Base-by-base conservation (phyloP, 2,329 filamentous ascomycete genomes). In the Ascochyta lentis region DNA sequence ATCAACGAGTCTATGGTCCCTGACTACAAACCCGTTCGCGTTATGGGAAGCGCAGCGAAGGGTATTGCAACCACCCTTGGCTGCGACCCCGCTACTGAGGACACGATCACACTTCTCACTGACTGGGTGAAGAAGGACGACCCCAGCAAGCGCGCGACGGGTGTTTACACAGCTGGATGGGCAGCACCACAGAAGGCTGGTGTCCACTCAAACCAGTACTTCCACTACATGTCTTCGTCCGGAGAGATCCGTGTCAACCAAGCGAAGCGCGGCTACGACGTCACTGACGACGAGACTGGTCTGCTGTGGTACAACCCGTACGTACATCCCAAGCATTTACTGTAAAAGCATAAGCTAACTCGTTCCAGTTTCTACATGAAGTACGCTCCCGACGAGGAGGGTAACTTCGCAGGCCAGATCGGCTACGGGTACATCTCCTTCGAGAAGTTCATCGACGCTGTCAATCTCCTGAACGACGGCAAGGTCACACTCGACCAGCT, bases 201-300 rank as follows among this genome's bases (percentile, higher is more conserved):
- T 45, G 92, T 97, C n/a, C 94, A 97, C 79, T 94, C 89, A 1
- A 96, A 96, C 76, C 93, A 97, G 79, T 95, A 96, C 79, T 97
- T 97, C 81, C 93, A 97, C 78, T 96, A 95, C 79, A 89, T 97
- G 79, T 93, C 86, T 3, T 84, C 86, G 57, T 86, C 88, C 53
- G 93, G 93, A 61, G 93, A 97, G 79, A 87, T 97, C 67, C 86
- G 91, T 57, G 86, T 96, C 68, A 91, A 97, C 80, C 94, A 97
- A 79, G 93, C 92, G 40, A 96, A 96, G 83, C 86, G 93, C 50
- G 93, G 93, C 43, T 97, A 97, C 78, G 92, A 97, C 70, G 89
- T 97, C 10, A 92, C 93, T n/a, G 90, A 92, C 63, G 93, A 97
- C 73, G 83, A 85, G 39, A 72, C 76, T 42, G 84, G 84, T 10